These are phyloP conservation scores for Talaromyces thailandensis DNA, from an alignment of 495 filamentous ascomycete genomes.

Conservation along the genomic window DNA sequence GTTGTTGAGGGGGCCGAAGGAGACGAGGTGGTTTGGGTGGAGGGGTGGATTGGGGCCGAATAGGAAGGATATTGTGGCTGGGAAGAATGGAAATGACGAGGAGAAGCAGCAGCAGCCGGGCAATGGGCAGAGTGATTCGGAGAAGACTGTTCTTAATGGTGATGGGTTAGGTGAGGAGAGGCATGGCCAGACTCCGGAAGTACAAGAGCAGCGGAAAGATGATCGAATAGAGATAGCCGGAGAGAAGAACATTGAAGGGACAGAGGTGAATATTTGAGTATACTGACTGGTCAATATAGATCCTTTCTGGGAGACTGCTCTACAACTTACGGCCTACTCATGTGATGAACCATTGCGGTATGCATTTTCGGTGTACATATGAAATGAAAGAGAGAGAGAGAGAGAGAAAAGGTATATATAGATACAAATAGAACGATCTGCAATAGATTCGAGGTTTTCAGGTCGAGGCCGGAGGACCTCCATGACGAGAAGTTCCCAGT, in stretches of 20 bases:
- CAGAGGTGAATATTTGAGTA: neutral
- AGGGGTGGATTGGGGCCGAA: slow-evolving; percentile 37
- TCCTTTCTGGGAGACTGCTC: neutral
- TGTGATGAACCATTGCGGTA: neutral
- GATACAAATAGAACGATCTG: neutral
- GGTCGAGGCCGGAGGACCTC: neutral
- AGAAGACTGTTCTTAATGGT: neutral
- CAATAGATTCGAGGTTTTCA: neutral
- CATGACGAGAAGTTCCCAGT: neutral
- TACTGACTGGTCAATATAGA: neutral
- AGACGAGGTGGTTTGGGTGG: slow-evolving; percentile 72
- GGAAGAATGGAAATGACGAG: neutral
- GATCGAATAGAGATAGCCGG: neutral
- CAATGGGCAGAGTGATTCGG: slow-evolving; percentile 2
- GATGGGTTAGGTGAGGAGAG: neutral
- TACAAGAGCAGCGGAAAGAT: neutral
- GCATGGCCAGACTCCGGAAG: no score
- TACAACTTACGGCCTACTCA: no score
- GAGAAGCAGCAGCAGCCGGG: neutral
- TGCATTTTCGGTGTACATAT: neutral
- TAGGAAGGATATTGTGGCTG: neutral
- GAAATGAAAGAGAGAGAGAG: neutral
- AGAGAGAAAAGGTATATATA: neutral
- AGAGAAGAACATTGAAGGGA: neutral
- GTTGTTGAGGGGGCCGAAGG: slow-evolving; percentile 53